Evolutionary conservation across 192 early-diverging fungal genomes (phyloP), one percentile per base, ranked within the genome.

Genomic region (Bifiguratus adelaidae): DNA sequence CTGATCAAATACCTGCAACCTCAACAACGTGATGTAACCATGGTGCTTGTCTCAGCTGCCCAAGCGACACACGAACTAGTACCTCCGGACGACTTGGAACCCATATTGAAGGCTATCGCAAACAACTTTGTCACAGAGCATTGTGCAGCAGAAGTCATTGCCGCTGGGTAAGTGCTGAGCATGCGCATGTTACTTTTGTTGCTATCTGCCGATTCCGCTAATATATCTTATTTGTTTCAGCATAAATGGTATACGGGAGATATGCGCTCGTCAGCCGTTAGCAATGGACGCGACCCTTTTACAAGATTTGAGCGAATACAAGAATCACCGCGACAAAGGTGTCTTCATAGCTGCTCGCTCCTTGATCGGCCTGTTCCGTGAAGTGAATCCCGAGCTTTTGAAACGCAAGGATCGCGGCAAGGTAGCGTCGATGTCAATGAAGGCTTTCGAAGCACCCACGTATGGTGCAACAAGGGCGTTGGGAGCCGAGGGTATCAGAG

Each of bases 71-170:
- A 99, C 61, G 77, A 90, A 8, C 72, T 99, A 13, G 78, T 95
- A 4, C 96, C 96, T 20, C 96, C 96, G 3, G 96, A 99, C 64
- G 81, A 74, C 2, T 65, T 97, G 38, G 78, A 85, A 56, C 78
- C 86, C 7, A 80, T 95, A 5, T 63, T 99, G n/a, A 81, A 83
- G 49, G 86, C 85, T 8, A 81, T 97, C 15, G 91, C 96, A 11
- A 88, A 99, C 65, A 89, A 88, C 70, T 99, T 99, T 79, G 85
- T 99, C 19, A 88, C 89, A 30, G 88, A 86, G 53, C 91, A 92
- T 60, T 82, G 77, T 30, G 68, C 94, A 6, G 76, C 79, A 4
- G 96, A 97, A 59, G 96, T 97, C 28, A 92, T 99, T 69, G 82
- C 86, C 12, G 95, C 92, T 4, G 96, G 94, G 58, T 71, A 67